Evolutionary conservation across 306 rosid genomes (phyloP).

Genomic region (Quercus variabilis): DNA sequence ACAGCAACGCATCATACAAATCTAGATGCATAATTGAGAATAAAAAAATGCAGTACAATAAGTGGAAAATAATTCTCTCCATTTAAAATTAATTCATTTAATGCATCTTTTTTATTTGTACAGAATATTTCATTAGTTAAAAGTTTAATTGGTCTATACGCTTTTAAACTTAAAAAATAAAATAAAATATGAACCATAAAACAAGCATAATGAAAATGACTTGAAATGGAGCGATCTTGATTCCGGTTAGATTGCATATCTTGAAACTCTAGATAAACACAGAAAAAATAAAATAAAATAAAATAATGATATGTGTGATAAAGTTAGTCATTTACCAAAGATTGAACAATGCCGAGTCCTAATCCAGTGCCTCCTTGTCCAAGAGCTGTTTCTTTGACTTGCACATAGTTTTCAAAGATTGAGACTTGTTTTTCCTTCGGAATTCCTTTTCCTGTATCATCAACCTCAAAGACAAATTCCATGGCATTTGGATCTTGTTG

Average conservation of each 20-base stretch:
- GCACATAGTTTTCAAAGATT: constrained; percentile 74
- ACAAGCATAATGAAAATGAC: no score
- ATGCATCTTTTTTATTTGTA: no score
- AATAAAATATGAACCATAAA: no score
- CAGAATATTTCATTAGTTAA: no score
- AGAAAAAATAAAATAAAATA: neutral
- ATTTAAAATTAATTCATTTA: no score
- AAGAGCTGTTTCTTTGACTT: constrained; percentile 57
- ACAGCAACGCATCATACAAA: neutral
- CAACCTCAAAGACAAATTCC: constrained; percentile 76
- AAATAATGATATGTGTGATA: neutral
- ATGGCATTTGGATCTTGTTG: constrained; percentile 30
- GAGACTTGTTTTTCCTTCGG: constrained; percentile 61
- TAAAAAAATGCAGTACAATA: neutral
- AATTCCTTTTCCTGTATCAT: constrained; percentile 88
- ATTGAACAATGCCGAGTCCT: constrained; percentile 90
- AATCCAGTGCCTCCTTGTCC: constrained; percentile 81
- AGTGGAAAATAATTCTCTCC: no score
- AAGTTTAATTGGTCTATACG: no score
- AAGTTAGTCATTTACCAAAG: constrained; percentile 47
- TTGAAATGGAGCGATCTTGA: no score
- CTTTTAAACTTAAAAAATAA: no score
- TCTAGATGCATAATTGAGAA: neutral
- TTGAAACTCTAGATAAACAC: neutral
- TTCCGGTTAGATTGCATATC: no score